Evolutionary conservation across 805 yeast genomes (phyloP).

Genomic region (Yamadazyma laniorum): DNA sequence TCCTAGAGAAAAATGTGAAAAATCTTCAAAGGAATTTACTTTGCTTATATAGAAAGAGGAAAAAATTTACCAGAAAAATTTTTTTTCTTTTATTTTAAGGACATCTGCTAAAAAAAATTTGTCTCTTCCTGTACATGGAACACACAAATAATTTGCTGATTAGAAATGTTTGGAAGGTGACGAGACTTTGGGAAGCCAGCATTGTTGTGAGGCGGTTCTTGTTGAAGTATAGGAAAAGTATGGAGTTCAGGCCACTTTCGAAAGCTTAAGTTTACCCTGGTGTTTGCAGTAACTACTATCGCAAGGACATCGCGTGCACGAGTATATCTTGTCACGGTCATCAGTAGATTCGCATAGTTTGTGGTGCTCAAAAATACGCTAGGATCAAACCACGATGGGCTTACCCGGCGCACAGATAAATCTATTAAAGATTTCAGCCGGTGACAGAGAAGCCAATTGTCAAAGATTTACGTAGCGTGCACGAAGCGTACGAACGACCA

Average conservation of each 20-base stretch:
- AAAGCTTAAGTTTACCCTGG: too few relatives aligned
- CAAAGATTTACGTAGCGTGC: too few relatives aligned
- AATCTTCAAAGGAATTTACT: conserved; percentile 6
- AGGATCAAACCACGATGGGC: conserved; percentile 3
- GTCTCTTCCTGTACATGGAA: conserved; percentile 8
- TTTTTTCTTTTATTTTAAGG: conserved; percentile 4
- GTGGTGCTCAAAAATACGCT: conserved; percentile 1
- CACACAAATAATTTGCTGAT: conserved; percentile 1
- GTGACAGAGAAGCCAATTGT: neutral
- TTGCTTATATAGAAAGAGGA: conserved; percentile 8
- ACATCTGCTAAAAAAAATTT: conserved; percentile 6
- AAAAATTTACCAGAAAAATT: conserved; percentile 3
- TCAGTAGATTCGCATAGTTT: too few relatives aligned
- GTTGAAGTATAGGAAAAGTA: too few relatives aligned
- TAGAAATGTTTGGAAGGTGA: neutral
- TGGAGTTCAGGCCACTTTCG: too few relatives aligned
- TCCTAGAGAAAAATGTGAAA: conserved; percentile 5
- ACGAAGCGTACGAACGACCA: too few relatives aligned
- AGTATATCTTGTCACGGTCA: conserved; percentile 2
- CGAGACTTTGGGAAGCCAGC: too few relatives aligned
- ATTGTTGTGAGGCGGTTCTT: too few relatives aligned
- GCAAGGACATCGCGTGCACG: neutral
- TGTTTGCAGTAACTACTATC: too few relatives aligned
- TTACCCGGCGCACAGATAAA: conserved; percentile 4
- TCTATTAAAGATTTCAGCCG: conserved; percentile 3